Evolutionary conservation across 1,139 yeast species (phyloP), one percentile per base, ranked within the genome.

Genomic region (Pichia sp.): DNA sequence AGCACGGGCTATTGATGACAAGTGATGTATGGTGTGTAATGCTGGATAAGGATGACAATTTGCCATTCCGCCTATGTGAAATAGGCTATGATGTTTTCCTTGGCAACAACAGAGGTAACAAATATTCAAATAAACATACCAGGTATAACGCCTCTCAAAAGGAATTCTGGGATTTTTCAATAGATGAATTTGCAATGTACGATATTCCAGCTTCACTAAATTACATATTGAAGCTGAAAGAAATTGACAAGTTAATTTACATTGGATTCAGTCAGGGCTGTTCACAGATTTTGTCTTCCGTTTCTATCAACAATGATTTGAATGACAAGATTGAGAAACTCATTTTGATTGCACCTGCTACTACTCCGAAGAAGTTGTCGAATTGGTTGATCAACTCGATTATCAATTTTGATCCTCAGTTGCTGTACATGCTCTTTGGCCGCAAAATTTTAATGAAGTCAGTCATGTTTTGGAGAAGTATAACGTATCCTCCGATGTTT

Each of bases 241-340:
- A 67, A 10, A 71, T 71, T 43, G 59, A 65, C 26, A 66, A 74
- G 19, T 71, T 90, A 48, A 79, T 82, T 1, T 90, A 89, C 66
- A 77, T 90, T 62, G 97, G 97, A 0, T 90, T 90, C 66, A 83
- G 90, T 50, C 97, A 90, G 69, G 97, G 97, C 6, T 85, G 95
- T 1, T 95, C 97, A 1, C 97, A 90, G 69, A 89, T 90, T 44
- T 86, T 90, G 70, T 96, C 96, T 1, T 77, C 90, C 45, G 74
- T 87, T 31, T 81, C 93, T 0, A 74, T 87, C n/a, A 82, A 86
- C 66, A 80, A 88, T 6, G 78, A 78, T 23, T 75, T 92, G 60
- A 89, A 88, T 68, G 67, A 74, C 8, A 86, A 87, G 65, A 81
- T 92, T 52, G 82, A 82, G 36, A 78, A 81, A 60, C 80, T 92